Base-by-base conservation (phyloP, 306 rosid species). In the Ormosia semicastrata region DNA sequence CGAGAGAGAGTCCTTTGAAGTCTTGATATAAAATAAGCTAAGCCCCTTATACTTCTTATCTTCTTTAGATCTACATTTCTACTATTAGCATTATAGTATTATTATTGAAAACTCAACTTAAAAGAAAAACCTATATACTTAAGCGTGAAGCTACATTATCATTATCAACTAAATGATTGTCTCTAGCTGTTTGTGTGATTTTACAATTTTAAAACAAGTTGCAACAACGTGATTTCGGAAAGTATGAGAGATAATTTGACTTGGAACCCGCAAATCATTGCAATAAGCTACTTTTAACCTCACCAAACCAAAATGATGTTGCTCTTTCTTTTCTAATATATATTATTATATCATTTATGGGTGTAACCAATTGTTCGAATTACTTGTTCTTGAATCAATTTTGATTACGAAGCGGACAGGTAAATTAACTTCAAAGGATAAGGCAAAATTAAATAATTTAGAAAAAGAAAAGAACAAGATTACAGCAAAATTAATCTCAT, bases 361-460 rank as follows among this genome's bases (percentile, higher is more conserved):
- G 30, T 29, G 43, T 18, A 69, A 46, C 63, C 63, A 50, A 71
- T 67, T 13, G 33, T 14, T 78, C 3, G 2, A 36, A 39, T 65
- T 40, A 8, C 85, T 82, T 82, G 37, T 57, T 44, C 76, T 66
- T 9, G 1, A 75, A 75, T 75, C 71, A 57, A 82, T 11, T 46
- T 44, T 58, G 71, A 82, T 50, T 34, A 34, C 3, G 81, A 75
- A 44, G 14, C n/a, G 54, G 76, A 82, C 60, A 50, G 29, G 8
- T 33, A 50, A 69, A 76, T 81, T 41, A 67, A 82, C 57, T 40
- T 7, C 4, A 4, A 17, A 32, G 50, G 76, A 41, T 30, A 65
- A 12, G 49, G 37, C 36, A 47, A 46, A 60, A 8, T 30, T 7
- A 29, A 29, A 30, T 29, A 11, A 62, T 36, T 53, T 8, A 10